Evolutionary conservation across 768 basidiomycete species (phyloP), one percentile per base, ranked within the genome.

Genomic region (Fomitopsis pulvina): DNA sequence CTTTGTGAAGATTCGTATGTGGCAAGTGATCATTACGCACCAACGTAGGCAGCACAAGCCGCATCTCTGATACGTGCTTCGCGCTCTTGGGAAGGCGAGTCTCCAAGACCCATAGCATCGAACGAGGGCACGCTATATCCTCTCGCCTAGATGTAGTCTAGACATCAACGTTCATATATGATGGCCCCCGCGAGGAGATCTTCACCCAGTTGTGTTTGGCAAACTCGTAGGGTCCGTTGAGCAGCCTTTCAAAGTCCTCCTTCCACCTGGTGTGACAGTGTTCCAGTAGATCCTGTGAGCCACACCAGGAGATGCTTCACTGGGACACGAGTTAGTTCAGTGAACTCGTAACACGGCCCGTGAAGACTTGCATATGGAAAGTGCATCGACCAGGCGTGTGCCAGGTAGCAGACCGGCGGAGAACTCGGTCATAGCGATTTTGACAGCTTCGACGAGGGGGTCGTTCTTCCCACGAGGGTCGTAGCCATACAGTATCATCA

Each of bases 221-320:
- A 48, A 56, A 65, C 1, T 52, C 56, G 38, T 66, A 69, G 4
- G 73, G 71, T 0, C 47, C 22, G 6, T 60, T 39, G 4, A 42
- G 30, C 58, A 65, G 60, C 5, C 37, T 26, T 6, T 47, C 32
- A 4, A 59, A 20, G 3, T 39, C 47, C 21, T 48, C 9, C 50
- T 53, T 49, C 63, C 63, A 48, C n/a, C n/a, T n/a, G n/a, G n/a
- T n/a, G n/a, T n/a, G n/a, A n/a, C n/a, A 51, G 48, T 61, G 53
- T 58, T 24, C 52, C 6, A 48, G 56, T 41, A 8, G 64, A 62
- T 6, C 73, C 71, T 0, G 73, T 73, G 32, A 70, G 52, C 72
- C 72, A 74, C 3, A 62, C 37, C 3, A 72, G 72, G 16, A 73
- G 52, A 34, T 67, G 54, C 28, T 59, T 61, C 30, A 74, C 68